A percentile compares a stretch with the other conserved stretches of the same genome.
These are phyloP conservation scores for Aspergillus nomiae DNA, from an alignment of 2,329 filamentous ascomycete species.

Conservation along the genomic window DNA sequence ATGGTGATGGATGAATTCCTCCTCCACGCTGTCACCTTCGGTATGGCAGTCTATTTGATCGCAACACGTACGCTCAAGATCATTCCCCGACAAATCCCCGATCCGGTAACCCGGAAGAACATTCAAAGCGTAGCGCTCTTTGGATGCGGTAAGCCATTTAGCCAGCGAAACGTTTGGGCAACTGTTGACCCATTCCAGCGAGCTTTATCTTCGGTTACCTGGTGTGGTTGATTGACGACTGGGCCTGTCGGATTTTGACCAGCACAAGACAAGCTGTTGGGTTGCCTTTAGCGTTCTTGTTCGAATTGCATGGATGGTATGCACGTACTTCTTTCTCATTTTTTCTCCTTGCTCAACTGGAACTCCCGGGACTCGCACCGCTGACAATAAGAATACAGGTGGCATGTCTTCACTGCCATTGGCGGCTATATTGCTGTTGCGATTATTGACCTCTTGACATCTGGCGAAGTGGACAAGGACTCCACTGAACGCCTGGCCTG, in stretches of 20 bases:
- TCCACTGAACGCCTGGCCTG: conserved; percentile 34
- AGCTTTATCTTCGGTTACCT: conserved; percentile 42
- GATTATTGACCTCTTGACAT: conserved; percentile 40
- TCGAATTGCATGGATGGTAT: conserved; percentile 49
- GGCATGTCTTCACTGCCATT: conserved; percentile 47
- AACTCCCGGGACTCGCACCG: too few species aligned
- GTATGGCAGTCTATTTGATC: conserved; percentile 38
- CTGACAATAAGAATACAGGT: conserved; percentile 31
- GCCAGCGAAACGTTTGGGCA: neutral
- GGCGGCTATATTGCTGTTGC: conserved; percentile 46
- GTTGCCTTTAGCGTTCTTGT: conserved; percentile 40
- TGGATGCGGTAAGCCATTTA: conserved; percentile 25
- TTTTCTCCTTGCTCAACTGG: neutral
- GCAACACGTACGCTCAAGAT: conserved; percentile 31
- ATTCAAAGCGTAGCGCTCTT: conserved; percentile 23
- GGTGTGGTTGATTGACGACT: conserved; percentile 45
- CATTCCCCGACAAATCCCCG: conserved; percentile 35
- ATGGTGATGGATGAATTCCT: conserved; percentile 49
- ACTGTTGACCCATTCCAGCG: conserved; percentile 20
- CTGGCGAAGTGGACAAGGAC: conserved; percentile 36
- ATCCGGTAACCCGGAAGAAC: conserved; percentile 25
- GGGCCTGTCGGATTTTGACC: conserved; percentile 33
- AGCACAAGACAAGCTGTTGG: conserved; percentile 32
- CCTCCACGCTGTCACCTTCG: conserved; percentile 42
- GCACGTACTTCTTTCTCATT: conserved; percentile 7